Conservation (phyloP, 495 filamentous ascomycete species). For the Neurospora sublineolata region DNA sequence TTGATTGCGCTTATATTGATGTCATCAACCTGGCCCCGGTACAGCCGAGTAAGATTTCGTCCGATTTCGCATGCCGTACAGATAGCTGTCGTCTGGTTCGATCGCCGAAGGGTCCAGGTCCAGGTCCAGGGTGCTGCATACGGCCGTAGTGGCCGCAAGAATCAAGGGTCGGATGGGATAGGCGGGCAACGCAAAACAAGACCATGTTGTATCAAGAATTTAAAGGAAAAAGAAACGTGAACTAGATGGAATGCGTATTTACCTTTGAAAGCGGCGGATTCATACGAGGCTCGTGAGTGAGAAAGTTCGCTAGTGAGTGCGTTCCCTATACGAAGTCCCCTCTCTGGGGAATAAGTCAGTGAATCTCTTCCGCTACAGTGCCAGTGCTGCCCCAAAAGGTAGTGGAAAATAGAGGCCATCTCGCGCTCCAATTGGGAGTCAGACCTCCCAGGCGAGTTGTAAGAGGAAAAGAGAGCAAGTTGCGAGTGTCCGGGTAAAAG, state of each 20-base stretch:
- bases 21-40: conserved; percentile 14
- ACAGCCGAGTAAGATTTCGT: conserved; percentile 6
- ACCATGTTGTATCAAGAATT: neutral
- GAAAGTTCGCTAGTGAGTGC: conserved; percentile 11
- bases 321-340: conserved; percentile 8
- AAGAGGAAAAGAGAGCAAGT: neutral
- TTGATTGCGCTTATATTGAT: conserved; percentile 22
- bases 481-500: neutral
- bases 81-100: neutral
- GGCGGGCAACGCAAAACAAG: conserved; percentile 2
- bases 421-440: neutral
- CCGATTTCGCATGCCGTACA: conserved; percentile 1
- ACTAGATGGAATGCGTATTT: conserved; percentile 3
- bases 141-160: neutral
- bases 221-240: neutral
- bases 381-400: neutral
- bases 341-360: neutral
- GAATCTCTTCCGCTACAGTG: neutral
- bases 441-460: neutral
- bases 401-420: neutral
- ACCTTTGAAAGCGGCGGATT: conserved; percentile 41
- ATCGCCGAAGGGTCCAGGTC: neutral
- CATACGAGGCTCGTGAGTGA: conserved; percentile 29
- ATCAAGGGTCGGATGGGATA: neutral
- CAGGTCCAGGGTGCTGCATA: conserved; percentile 1